Conservation (phyloP, 371 early-diverging fungal species). For the Mucor circinelloides region DNA sequence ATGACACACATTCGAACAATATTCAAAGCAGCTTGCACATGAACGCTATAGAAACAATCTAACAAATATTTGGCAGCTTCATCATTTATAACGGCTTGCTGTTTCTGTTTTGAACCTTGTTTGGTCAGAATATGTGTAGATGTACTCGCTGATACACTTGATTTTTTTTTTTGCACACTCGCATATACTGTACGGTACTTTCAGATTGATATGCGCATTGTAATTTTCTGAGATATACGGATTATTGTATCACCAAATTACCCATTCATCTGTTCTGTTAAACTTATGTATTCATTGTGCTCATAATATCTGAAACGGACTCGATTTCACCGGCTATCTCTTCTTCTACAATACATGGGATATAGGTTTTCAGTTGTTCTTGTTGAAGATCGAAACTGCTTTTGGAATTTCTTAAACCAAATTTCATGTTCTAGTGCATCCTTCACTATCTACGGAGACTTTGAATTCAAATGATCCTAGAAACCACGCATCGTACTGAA, state of each 20-base stretch:
- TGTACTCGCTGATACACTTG: constrained; percentile 45
- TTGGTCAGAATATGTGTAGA: constrained; percentile 31
- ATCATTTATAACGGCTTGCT: not conserved
- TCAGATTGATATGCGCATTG: constrained; percentile 45
- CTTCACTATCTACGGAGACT: constrained; percentile 3
- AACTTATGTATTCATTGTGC: not conserved
- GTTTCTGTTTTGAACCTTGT: not conserved
- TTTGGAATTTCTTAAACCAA: constrained; percentile 7
- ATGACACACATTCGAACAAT: too few species aligned
- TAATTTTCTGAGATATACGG: constrained; percentile 36
- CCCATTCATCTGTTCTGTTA: constrained; percentile 29
- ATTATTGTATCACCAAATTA: constrained; percentile 39
- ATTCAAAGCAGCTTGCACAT: too few species aligned
- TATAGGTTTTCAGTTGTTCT: not conserved
- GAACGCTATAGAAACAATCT: too few species aligned
- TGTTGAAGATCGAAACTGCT: not conserved
- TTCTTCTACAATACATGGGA: not conserved
- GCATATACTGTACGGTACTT: too few species aligned
- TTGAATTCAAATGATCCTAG: constrained; percentile 6
- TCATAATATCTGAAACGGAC: not conserved
- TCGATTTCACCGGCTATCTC: not conserved
- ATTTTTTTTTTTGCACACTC: constrained; percentile 24
- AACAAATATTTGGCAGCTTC: constrained; percentile 10
- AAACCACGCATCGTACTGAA: constrained; percentile 4
- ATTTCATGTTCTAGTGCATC: not conserved